Evolutionary conservation across 1,139 yeast species (phyloP).

Genomic region (Diutina sp.): DNA sequence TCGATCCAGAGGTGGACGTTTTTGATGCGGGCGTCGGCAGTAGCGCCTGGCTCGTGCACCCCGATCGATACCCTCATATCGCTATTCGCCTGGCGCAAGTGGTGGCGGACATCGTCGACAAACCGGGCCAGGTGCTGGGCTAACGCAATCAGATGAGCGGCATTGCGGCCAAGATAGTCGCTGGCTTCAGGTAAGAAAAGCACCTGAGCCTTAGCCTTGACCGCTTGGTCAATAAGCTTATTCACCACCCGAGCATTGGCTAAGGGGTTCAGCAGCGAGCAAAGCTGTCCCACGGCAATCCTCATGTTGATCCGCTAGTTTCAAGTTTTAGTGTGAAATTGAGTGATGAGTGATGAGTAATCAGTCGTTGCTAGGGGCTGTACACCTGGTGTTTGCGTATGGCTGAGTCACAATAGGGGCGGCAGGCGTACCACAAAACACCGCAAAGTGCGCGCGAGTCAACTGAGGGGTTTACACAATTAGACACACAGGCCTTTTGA

Average conservation of each 20-base stretch:
- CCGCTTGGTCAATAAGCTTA: slow-evolving; percentile 49
- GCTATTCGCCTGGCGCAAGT: background rate
- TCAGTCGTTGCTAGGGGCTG: no score
- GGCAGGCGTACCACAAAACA: no score
- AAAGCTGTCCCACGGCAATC: slow-evolving; percentile 78
- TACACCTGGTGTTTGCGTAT: no score
- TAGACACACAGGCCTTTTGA: no score
- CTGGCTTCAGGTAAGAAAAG: slow-evolving; percentile 89
- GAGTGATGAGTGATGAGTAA: no score
- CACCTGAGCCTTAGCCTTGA: slow-evolving; percentile 42
- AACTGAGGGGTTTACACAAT: no score
- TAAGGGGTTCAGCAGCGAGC: slow-evolving; percentile 53
- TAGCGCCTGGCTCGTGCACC: slow-evolving; percentile 59
- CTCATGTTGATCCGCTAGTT: slow-evolving; percentile 1
- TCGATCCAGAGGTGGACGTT: slow-evolving; percentile 67
- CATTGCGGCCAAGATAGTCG: slow-evolving; percentile 68
- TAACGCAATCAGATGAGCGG: slow-evolving; percentile 49
- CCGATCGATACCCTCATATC: slow-evolving; percentile 43
- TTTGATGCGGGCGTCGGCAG: slow-evolving; percentile 31
- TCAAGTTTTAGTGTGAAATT: no score
- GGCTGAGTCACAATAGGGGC: no score
- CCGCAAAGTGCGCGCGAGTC: no score
- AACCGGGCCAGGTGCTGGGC: slow-evolving; percentile 46
- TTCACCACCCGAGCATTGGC: slow-evolving; percentile 49
- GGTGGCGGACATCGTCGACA: slow-evolving; percentile 26